Evolutionary conservation across 1,284 basidiomycete genomes (phyloP).

Genomic region (Singerocomus inundabilis): DNA sequence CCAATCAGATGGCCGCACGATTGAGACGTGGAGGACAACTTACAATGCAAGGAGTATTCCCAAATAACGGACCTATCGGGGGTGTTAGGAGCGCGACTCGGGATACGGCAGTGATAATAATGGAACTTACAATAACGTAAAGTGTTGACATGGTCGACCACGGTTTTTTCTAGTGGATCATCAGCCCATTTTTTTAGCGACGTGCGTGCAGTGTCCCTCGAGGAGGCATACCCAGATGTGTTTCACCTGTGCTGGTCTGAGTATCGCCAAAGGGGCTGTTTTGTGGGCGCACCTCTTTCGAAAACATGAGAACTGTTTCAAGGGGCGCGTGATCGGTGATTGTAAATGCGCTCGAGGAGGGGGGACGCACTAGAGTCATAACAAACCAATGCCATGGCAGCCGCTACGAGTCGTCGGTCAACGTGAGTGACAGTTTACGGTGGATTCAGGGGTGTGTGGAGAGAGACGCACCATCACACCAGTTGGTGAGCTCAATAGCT

Average conservation of each 20-base stretch:
- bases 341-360: background rate
- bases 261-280: background rate
- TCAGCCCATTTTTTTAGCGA: background rate
- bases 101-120: background rate
- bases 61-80: constrained; percentile 16
- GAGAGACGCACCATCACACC: constrained; percentile 13
- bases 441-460: background rate
- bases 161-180: constrained; percentile 3
- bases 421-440: background rate
- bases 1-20: background rate
- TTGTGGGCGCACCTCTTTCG: constrained; percentile 16
- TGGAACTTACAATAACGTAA: constrained; percentile 16
- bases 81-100: background rate
- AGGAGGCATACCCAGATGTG: constrained; percentile 18
- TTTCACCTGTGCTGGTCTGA: constrained; percentile 13
- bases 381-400: constrained; percentile 19
- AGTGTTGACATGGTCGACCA: constrained; percentile 18
- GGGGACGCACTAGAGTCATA: constrained; percentile 15
- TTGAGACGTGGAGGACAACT: background rate
- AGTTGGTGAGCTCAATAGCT: constrained; percentile 17
- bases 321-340: background rate
- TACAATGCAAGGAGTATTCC: constrained; percentile 17
- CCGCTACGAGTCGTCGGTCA: constrained; percentile 1
- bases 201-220: background rate
- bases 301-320: constrained; percentile 17